Conservation (phyloP, 306 rosid species). For the Luffa aegyptiaca region DNA sequence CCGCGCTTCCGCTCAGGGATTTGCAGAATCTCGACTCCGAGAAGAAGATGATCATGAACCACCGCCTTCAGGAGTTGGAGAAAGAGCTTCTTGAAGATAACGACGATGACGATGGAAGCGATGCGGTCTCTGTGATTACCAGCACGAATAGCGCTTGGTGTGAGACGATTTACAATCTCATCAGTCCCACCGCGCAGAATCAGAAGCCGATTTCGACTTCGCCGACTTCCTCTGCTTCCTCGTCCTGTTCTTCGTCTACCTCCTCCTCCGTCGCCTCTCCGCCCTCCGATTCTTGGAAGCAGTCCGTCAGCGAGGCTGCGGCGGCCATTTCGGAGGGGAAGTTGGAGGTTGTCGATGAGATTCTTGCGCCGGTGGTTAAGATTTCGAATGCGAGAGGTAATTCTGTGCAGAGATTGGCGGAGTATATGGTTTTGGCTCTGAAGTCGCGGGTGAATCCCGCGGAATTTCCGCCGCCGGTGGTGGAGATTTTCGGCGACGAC, state of each 20-base stretch:
- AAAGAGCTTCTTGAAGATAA: slow-evolving; percentile 73
- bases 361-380: slow-evolving; percentile 36
- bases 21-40: slow-evolving; percentile 29
- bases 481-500: slow-evolving; percentile 38
- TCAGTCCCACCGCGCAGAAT: slow-evolving; percentile 14
- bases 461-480: slow-evolving; percentile 35
- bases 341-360: slow-evolving; percentile 43
- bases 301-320: slow-evolving; percentile 62
- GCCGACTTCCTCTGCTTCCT: slow-evolving; percentile 56
- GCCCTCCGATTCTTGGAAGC: slow-evolving; percentile 36
- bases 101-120: slow-evolving; percentile 53
- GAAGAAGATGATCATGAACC: slow-evolving; percentile 40
- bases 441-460: slow-evolving; percentile 38
- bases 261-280: slow-evolving; percentile 55
- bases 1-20: slow-evolving; percentile 6
- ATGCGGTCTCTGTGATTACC: slow-evolving; percentile 53
- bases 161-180: slow-evolving; percentile 66
- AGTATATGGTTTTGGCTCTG: slow-evolving; percentile 48
- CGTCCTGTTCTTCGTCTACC: slow-evolving; percentile 40
- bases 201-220: slow-evolving; percentile 58
- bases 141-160: slow-evolving; percentile 51
- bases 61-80: slow-evolving; percentile 60
- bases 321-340: slow-evolving; percentile 70
- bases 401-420: slow-evolving; percentile 39
- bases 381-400: slow-evolving; percentile 16